Base-by-base conservation (phyloP, 208 protist genomes). In the Acanthamoeba triangularis region DNA sequence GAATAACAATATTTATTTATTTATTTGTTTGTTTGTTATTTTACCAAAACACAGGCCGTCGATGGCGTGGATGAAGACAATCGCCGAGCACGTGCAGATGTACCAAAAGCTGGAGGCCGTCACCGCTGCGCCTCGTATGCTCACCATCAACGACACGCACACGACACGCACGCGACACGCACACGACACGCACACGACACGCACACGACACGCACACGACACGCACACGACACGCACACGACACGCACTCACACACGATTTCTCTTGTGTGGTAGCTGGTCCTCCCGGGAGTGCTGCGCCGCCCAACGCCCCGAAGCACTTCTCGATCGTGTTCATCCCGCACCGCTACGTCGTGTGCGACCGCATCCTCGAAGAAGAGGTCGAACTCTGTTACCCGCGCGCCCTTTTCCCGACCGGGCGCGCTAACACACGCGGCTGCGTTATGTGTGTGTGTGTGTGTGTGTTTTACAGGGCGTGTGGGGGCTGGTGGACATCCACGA, bases 401-500 rank as follows among this genome's bases (percentile, higher is more conserved):
- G 8, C 41, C 41, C 41, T 47, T 8, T 8, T 6, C 41, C 44
- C 44, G 14, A 49, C 44, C 44, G 44, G 44, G 1, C 41, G 13
- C 1, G 44, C 44, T 49, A 49, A 69, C 28, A 69, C 23, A 69
- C 63, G 13, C 28, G n/a, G 14, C 63, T 30, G 28, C 11, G 5
- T 49, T n/a, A n/a, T 11, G 18, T 80, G 25, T 44, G 33, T n/a
- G 18, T 47, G 25, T 44, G 20, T 80, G 33, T 47, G 25, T 18
- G 18, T 80, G 28, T 0, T 10, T 33, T 80, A 5, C 72, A 90
- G 84, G 84, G 84, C 28, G 84, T 90, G 44, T 90, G 84, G 84
- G 84, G 84, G 10, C 54, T 90, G 16, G 56, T 90, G 14, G 84
- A 90, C 54, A 69, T 90, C 84, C 56, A 90, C 56, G 84, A 90